Evolutionary conservation across 2,329 filamentous ascomycete genomes (phyloP).

Genomic region (Coniella lustricola): DNA sequence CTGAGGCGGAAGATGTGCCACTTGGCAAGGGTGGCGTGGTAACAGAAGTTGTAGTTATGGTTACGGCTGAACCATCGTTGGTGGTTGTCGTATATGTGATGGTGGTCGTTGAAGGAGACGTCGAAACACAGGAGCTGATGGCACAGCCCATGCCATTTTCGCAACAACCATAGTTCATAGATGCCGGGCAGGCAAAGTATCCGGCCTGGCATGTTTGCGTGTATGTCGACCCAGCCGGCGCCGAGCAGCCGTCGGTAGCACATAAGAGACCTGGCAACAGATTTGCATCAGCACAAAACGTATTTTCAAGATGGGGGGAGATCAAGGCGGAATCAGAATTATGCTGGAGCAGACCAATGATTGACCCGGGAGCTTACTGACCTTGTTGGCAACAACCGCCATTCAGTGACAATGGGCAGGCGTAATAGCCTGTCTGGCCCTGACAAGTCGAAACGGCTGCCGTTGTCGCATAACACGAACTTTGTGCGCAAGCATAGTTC

Average conservation of each 20-base stretch:
- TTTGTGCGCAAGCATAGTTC: conserved; percentile 39
- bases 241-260: conserved; percentile 32
- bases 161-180: conserved; percentile 48
- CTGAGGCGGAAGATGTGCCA: conserved; percentile 20
- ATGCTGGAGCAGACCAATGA: not conserved
- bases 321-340: not conserved
- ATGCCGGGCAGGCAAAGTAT: conserved; percentile 43
- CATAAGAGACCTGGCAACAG: conserved; percentile 40
- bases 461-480: conserved; percentile 41
- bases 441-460: conserved; percentile 33
- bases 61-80: conserved; percentile 30
- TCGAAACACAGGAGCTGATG: conserved; percentile 39
- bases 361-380: conserved; percentile 12
- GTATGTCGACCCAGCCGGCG: conserved; percentile 35
- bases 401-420: conserved; percentile 32
- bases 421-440: conserved; percentile 30
- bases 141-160: conserved; percentile 43
- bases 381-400: conserved; percentile 27
- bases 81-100: conserved; percentile 40
- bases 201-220: conserved; percentile 36
- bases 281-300: not conserved
- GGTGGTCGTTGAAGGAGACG: conserved; percentile 37
- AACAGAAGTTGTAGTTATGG: conserved; percentile 32
- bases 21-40: conserved; percentile 31
- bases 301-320: not conserved